Conservation (phyloP, 2,329 filamentous ascomycete genomes). For the Trichoderma polysporum region DNA sequence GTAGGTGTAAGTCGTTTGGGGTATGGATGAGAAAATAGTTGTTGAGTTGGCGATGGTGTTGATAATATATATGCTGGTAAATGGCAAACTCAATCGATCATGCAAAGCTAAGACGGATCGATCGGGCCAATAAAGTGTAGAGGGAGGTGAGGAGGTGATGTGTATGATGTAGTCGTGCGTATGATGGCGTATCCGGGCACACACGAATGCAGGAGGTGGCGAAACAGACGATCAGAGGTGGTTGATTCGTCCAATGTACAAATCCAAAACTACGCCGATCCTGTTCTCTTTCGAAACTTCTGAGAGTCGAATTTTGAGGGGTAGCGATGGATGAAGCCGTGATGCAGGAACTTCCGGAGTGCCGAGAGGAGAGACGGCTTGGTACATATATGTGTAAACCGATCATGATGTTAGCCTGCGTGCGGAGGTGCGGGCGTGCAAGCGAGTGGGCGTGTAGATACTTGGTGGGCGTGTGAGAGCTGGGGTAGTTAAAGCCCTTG, state of each 20-base stretch:
- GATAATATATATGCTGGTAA: constrained; percentile 6
- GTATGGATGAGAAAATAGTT: constrained; percentile 7
- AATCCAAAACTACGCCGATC: constrained; percentile 5
- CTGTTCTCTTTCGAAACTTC: not conserved
- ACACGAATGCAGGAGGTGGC: constrained; percentile 12
- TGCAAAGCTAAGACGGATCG: constrained; percentile 13
- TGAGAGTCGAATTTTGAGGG: not conserved
- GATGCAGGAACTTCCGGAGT: constrained; percentile 12
- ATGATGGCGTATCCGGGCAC: constrained; percentile 11
- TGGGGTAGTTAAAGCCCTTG: not conserved
- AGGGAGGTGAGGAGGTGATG: constrained; percentile 5
- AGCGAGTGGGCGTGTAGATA: constrained; percentile 1
- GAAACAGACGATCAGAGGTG: constrained; percentile 7
- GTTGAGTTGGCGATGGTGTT: constrained; percentile 4
- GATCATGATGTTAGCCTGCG: not conserved
- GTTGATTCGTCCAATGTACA: constrained; percentile 1
- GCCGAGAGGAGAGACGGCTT: constrained; percentile 14
- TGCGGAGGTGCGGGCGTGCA: constrained; percentile 5
- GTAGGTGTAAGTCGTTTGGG: constrained; percentile 9
- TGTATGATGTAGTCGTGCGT: constrained; percentile 21
- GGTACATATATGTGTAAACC: constrained; percentile 12
- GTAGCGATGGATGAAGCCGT: not conserved
- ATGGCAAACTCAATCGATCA: constrained; percentile 4
- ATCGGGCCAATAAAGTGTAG: constrained; percentile 10
- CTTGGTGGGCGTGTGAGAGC: too few relatives aligned